These are phyloP conservation scores for Fusarium buharicum DNA, from an alignment of 2,329 filamentous ascomycete genomes.

Conservation along the genomic window DNA sequence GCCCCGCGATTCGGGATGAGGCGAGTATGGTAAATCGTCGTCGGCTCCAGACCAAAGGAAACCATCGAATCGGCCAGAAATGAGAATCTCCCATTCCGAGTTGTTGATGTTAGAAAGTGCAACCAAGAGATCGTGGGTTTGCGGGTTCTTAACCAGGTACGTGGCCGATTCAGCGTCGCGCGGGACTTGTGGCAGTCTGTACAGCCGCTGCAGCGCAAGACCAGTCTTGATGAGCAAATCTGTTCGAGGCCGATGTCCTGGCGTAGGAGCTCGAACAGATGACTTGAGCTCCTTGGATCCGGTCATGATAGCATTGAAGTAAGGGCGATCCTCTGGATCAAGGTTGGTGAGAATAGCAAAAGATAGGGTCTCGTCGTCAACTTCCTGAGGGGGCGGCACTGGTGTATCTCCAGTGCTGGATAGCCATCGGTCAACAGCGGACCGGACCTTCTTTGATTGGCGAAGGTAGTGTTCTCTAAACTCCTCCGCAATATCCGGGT, in stretches of 20 bases:
- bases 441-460: slow-evolving; percentile 90
- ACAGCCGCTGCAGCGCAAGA: slow-evolving; percentile 83
- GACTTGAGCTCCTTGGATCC: slow-evolving; percentile 67
- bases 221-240: slow-evolving; percentile 80
- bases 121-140: slow-evolving; percentile 85
- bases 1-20: slow-evolving; percentile 61
- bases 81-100: slow-evolving; percentile 96
- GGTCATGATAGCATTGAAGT: slow-evolving; percentile 82
- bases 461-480: slow-evolving; percentile 92
- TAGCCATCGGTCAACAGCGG: slow-evolving; percentile 92
- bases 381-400: slow-evolving; percentile 82
- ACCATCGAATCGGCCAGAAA: slow-evolving; percentile 92
- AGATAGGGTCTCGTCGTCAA: slow-evolving; percentile 91
- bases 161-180: slow-evolving; percentile 88
- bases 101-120: slow-evolving; percentile 88
- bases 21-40: slow-evolving; percentile 56
- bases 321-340: slow-evolving; percentile 76
- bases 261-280: slow-evolving; percentile 73
- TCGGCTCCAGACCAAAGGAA: slow-evolving; percentile 96
- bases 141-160: slow-evolving; percentile 84
- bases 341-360: slow-evolving; percentile 95
- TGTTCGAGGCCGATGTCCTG: slow-evolving; percentile 71
- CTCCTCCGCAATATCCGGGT: slow-evolving; percentile 93
- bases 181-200: slow-evolving; percentile 76
- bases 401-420: slow-evolving; percentile 79